phyloP scores from a whole-genome alignment of 192 early-diverging fungal species.

The Backusella sp. region DNA sequence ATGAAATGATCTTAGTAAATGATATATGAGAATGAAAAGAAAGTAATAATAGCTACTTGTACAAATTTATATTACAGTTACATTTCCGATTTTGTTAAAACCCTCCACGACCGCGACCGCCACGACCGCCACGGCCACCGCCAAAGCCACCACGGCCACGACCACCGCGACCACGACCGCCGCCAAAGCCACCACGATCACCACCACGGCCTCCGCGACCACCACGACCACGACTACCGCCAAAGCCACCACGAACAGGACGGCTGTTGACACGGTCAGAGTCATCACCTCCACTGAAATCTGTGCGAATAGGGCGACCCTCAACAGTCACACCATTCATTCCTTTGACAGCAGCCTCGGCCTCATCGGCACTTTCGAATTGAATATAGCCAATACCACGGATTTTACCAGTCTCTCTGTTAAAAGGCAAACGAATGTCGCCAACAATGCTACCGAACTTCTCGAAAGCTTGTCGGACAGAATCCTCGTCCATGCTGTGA shows the following conservation, averaged over 20 bases:
- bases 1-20: constrained; percentile 4
- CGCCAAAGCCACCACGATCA: constrained; percentile 44
- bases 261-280: constrained; percentile 42
- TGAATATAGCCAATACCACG: constrained; percentile 94
- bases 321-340: constrained; percentile 76
- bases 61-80: constrained; percentile 6
- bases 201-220: constrained; percentile 42
- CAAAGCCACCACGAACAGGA: constrained; percentile 52
- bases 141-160: constrained; percentile 15
- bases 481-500: constrained; percentile 63
- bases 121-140: background rate
- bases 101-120: background rate
- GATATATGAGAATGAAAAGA: background rate
- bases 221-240: constrained; percentile 47
- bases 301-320: constrained; percentile 83
- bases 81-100: background rate
- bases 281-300: constrained; percentile 65
- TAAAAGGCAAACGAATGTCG: constrained; percentile 68
- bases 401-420: constrained; percentile 68
- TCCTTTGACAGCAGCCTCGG: constrained; percentile 72
- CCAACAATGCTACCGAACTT: constrained; percentile 65
- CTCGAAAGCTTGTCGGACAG: constrained; percentile 46
- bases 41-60: background rate
- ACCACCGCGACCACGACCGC: constrained; percentile 35
- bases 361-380: constrained; percentile 65